Base-by-base conservation (phyloP, 208 protist genomes). In the Kentomonas sorsogonicus region DNA sequence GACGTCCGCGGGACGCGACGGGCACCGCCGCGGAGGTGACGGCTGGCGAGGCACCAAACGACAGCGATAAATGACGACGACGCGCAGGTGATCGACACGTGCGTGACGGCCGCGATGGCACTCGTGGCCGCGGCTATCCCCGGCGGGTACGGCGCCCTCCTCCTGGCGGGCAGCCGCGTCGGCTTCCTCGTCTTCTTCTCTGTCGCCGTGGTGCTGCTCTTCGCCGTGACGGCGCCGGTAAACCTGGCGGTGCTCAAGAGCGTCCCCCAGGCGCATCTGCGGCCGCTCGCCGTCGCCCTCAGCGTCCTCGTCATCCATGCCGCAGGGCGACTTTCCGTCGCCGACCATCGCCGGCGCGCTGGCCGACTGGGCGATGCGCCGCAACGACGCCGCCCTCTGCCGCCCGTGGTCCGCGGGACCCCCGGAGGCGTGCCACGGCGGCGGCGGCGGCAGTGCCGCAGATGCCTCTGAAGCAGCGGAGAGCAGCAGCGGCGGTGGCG, bases 281-380 rank as follows among this genome's bases (percentile, higher is more conserved):
- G 83, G 0, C 83, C 83, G n/a, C 90, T 91, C 63, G 85, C 86
- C 18, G 73, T 94, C 41, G 83, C 79, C 67, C 90, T 86, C 59
- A 86, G 69, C 27, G 86, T 95, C 22, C 87, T 97, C 39, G 20
- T 87, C 22, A 93, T 95, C 53, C 91, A 97, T n/a, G 66, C 34
- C 83, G 16, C 63, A 93, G 0, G 91, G 89, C 18, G 87, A 95
- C 65, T 91, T 95, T 58, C 91, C 89, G 2, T 95, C 91, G 0
- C 89, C 89, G 20, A 86, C 80, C 11, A 29, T 97, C 15, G 58
- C 73, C 1, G 91, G 91, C 3, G 18, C 63, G 15, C 59, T 93
- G 1, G 90, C 85, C 7, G 90, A 94, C 52, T n/a, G n/a, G n/a
- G n/a, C n/a, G n/a, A n/a, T n/a, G n/a, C n/a, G n/a, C n/a, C n/a